A percentile compares a stretch with the other conserved stretches of the same genome.
These are phyloP conservation scores for Penicillium egyptiacum DNA, from an alignment of 495 filamentous ascomycete species.

Conservation along the genomic window DNA sequence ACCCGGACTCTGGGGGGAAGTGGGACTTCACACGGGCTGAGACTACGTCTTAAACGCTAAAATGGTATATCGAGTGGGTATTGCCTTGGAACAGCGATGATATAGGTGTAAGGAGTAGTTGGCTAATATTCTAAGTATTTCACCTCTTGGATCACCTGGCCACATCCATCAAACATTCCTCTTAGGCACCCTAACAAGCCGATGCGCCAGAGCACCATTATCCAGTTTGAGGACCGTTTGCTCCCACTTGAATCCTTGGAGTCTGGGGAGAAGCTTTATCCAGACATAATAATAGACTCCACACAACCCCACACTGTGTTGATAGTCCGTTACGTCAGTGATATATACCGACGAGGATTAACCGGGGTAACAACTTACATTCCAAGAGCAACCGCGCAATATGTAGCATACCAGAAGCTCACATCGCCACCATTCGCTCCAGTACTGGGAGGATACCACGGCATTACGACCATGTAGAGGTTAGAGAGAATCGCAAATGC, in stretches of 20 bases:
- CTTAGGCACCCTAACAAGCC: slow-evolving; percentile 54
- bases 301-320: slow-evolving; percentile 46
- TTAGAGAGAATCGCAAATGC: slow-evolving; percentile 56
- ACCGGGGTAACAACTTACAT: slow-evolving; percentile 43
- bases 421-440: slow-evolving; percentile 59
- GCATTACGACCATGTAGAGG: slow-evolving; percentile 58
- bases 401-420: slow-evolving; percentile 68
- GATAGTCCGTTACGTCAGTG: neutral
- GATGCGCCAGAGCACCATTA: slow-evolving; percentile 51
- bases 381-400: slow-evolving; percentile 55
- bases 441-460: slow-evolving; percentile 63
- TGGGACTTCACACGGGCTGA: too few relatives aligned
- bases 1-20: too few relatives aligned
- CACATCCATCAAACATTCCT: slow-evolving; percentile 21
- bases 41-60: slow-evolving; percentile 6
- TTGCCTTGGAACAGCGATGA: neutral
- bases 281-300: slow-evolving; percentile 58
- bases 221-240: slow-evolving; percentile 53
- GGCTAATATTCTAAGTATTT: neutral
- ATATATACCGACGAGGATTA: neutral
- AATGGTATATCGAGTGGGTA: neutral
- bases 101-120: neutral
- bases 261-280: slow-evolving; percentile 52
- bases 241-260: slow-evolving; percentile 52
- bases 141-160: neutral